Conservation (phyloP, 2,329 filamentous ascomycete species). For the Sporothrix brasiliensis region DNA sequence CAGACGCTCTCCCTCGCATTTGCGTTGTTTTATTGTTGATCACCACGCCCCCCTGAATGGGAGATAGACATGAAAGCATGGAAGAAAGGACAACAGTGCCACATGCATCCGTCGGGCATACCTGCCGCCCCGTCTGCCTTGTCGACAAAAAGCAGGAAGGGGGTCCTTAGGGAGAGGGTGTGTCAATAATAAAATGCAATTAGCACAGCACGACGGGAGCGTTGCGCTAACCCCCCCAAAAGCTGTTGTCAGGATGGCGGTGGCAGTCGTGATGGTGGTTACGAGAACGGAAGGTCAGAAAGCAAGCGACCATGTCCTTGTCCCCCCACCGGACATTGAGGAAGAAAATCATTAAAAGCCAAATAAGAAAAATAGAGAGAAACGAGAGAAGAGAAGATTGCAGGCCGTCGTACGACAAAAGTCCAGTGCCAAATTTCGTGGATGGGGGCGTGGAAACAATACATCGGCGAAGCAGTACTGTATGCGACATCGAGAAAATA, state of each 20-base stretch:
- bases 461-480: neutral
- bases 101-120: conserved; percentile 11
- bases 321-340: neutral
- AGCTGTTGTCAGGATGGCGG: neutral
- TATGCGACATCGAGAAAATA: neutral
- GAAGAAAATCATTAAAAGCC: neutral
- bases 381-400: neutral
- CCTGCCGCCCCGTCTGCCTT: neutral
- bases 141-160: neutral
- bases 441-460: neutral
- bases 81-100: neutral
- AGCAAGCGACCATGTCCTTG: neutral
- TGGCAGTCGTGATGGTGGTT: neutral
- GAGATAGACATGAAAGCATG: neutral
- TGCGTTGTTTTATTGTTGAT: neutral
- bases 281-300: neutral
- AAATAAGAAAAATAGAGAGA: too few species aligned
- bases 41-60: neutral
- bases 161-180: neutral
- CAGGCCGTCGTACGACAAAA: neutral
- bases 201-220: neutral
- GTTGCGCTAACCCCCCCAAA: neutral
- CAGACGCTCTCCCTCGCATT: neutral
- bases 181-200: neutral
- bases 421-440: neutral